These are phyloP conservation scores for Lagenidium giganteum DNA, from an alignment of 352 stramenopile species.

Conservation along the genomic window DNA sequence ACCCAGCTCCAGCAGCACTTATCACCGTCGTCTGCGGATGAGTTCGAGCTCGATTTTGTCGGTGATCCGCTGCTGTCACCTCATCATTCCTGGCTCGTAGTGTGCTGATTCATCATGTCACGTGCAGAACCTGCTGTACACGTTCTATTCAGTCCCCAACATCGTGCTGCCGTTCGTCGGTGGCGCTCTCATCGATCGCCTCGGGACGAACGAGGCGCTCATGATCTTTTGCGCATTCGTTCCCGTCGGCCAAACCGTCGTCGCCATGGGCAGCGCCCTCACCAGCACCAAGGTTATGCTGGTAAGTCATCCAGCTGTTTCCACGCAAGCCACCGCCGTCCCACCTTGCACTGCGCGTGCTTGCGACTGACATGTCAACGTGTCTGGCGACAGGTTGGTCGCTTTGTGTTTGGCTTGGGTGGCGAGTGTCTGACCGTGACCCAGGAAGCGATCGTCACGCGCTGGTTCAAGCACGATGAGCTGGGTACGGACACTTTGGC, in stretches of 20 bases:
- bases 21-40: slow-evolving; percentile 13
- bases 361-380: slow-evolving; percentile 11
- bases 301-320: slow-evolving; percentile 7
- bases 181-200: slow-evolving; percentile 43
- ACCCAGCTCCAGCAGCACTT: slow-evolving; percentile 60
- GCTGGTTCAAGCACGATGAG: slow-evolving; percentile 56
- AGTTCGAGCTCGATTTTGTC: slow-evolving; percentile 39
- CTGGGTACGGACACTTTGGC: slow-evolving; percentile 16
- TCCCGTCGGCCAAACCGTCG: slow-evolving; percentile 31
- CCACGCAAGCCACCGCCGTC: too few species aligned
- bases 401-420: slow-evolving; percentile 59
- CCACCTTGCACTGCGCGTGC: neutral
- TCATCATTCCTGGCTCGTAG: too few species aligned
- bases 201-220: slow-evolving; percentile 30
- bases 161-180: slow-evolving; percentile 67
- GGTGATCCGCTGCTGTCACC: neutral
- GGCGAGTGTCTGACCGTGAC: slow-evolving; percentile 57
- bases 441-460: slow-evolving; percentile 37
- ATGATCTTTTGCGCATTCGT: slow-evolving; percentile 18
- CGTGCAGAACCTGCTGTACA: slow-evolving; percentile 59
- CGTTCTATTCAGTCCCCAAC: slow-evolving; percentile 59
- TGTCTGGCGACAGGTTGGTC: slow-evolving; percentile 36
- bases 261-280: slow-evolving; percentile 28
- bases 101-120: too few species aligned
- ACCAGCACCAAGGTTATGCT: slow-evolving; percentile 15